Base-by-base conservation (phyloP, 345 rosid species). In the Barbarea vulgaris region DNA sequence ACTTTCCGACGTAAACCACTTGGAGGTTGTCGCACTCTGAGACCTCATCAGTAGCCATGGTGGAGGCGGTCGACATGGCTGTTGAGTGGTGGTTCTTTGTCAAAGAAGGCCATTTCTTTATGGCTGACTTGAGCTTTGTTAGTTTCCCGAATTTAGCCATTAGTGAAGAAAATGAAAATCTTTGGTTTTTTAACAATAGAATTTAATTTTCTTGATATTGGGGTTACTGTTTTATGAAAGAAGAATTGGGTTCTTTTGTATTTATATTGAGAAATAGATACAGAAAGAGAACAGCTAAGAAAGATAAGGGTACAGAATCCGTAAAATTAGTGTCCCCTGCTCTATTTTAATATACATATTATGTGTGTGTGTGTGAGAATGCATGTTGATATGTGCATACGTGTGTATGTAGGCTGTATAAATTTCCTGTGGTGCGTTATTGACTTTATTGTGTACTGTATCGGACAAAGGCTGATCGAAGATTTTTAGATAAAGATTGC, bases 41-140 rank as follows among this genome's bases (percentile, higher is more conserved):
- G 56, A 42, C 61, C 18, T 61, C 68, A 0, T 61, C 68, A 0
- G 70, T 22, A 25, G 13, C 5, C 7, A 61, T 14, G 53, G 57
- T 34, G 7, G 70, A 46, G 24, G 41, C n/a, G 6, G 72, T 48
- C 6, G 64, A 41, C 9, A 15, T 63, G 41, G 71, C 39, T 46
- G 71, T 58, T 61, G 64, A 55, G 30, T 41, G 76, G 72, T 70
- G 65, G 65, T 68, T 51, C 81, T 81, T 84, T 7, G 86, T 66
- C 70, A 90, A 84, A 14, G 97, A 94, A 36, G 97, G 95, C 86
- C 85, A 83, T 77, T 86, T 83, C 74, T 84, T 94, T 41, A 91
- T 84, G 54, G 87, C 96, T 55, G 98, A 90, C 82, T 87, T 90
- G 54, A 94, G 93, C 85, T 84, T 90, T 9, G 87, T 91, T 14